Evolutionary conservation across 352 stramenopile genomes (phyloP).

Genomic region (Globisporangium echinulatum): DNA sequence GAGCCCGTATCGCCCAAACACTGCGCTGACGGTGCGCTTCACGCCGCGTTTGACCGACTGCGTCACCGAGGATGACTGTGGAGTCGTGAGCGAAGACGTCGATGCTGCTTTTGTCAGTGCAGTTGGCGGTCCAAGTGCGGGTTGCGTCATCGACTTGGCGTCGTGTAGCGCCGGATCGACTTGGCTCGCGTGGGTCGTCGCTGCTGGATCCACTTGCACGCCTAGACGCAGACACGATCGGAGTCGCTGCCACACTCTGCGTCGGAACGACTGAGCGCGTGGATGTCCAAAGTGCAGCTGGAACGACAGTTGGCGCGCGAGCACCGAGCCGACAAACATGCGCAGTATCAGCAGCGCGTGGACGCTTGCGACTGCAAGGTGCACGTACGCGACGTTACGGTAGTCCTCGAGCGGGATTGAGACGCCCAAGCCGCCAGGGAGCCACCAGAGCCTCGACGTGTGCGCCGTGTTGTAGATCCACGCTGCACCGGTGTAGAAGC

Average conservation of each 20-base stretch:
- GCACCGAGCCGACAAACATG: not conserved
- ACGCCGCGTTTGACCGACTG: not conserved
- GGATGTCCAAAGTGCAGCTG: not conserved
- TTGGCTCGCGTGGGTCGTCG: not conserved
- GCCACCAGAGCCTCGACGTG: slow-evolving; percentile 3
- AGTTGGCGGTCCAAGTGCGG: not conserved
- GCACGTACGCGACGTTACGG: not conserved
- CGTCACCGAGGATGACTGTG: too few species aligned
- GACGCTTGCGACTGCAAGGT: not conserved
- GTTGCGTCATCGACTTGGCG: too few species aligned
- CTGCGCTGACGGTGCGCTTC: not conserved
- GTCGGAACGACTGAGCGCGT: not conserved
- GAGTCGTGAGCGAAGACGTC: too few species aligned
- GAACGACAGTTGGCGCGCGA: not conserved
- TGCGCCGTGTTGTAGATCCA: slow-evolving; percentile 5
- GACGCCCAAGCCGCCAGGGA: slow-evolving; percentile 3
- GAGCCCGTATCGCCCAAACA: slow-evolving; percentile 6
- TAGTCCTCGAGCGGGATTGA: slow-evolving; percentile 2
- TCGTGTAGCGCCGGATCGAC: not conserved
- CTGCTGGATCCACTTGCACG: not conserved
- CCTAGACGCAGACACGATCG: not conserved
- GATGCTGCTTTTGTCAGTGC: too few species aligned
- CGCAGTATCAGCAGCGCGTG: not conserved
- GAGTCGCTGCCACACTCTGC: not conserved
- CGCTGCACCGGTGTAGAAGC: slow-evolving; percentile 4